Conservation (phyloP, 345 rosid species). For the Pistacia atlantica region DNA sequence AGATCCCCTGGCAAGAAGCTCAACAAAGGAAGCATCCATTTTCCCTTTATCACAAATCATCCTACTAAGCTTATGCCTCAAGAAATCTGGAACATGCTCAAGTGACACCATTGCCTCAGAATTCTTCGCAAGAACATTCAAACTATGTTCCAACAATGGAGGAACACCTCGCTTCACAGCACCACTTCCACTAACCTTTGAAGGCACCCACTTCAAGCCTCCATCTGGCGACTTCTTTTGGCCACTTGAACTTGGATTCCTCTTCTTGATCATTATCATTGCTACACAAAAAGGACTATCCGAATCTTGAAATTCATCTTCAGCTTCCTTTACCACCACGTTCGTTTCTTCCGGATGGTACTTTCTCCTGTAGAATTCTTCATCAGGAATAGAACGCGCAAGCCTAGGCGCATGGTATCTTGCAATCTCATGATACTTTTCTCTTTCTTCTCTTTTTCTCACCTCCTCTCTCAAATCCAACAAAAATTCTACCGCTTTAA, state of each 20-base stretch:
- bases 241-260: conserved; percentile 4
- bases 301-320: conserved; percentile 12
- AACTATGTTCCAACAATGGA: conserved; percentile 34
- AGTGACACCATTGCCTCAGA: conserved; percentile 41
- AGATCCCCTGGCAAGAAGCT: conserved; percentile 42
- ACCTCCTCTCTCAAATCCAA: neutral
- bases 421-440: conserved; percentile 13
- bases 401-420: conserved; percentile 12
- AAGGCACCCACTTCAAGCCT: conserved; percentile 29
- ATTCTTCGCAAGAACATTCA: conserved; percentile 36
- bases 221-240: neutral
- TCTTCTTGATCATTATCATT: conserved; percentile 31
- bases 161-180: conserved; percentile 22
- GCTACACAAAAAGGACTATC: conserved; percentile 33
- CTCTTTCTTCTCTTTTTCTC: neutral
- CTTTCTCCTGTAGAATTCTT: neutral
- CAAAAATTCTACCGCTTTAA: neutral
- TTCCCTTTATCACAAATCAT: conserved; percentile 28
- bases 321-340: neutral
- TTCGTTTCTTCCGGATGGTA: neutral
- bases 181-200: neutral
- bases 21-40: conserved; percentile 33
- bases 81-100: conserved; percentile 39
- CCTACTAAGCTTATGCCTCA: conserved; percentile 37
- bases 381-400: conserved; percentile 7